A percentile compares a stretch with the other conserved stretches of the same genome.
Conservation (phyloP, 768 basidiomycete genomes). For the Leccinum obscurum region DNA sequence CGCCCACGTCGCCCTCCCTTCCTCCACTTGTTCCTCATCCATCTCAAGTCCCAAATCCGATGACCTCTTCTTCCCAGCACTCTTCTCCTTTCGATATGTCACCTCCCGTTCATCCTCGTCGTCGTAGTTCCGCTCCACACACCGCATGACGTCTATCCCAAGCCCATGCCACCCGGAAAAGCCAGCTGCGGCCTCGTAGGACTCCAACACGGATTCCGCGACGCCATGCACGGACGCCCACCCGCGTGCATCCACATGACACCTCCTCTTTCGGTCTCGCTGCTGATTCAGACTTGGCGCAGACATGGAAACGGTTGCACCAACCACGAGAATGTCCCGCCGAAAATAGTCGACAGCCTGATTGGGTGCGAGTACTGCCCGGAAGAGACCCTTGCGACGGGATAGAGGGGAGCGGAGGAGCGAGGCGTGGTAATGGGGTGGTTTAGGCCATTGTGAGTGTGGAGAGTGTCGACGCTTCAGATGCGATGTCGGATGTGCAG, state of each 20-base stretch:
- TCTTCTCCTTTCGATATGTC: background rate
- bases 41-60: conserved; percentile 13
- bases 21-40: conserved; percentile 26
- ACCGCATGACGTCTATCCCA: conserved; percentile 12
- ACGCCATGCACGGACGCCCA: conserved; percentile 6
- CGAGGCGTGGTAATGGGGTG: conserved; percentile 31
- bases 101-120: background rate
- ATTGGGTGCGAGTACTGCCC: conserved; percentile 19
- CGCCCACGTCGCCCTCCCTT: conserved; percentile 23
- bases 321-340: conserved; percentile 15
- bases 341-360: conserved; percentile 31
- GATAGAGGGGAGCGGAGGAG: conserved; percentile 29
- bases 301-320: background rate
- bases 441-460: conserved; percentile 24
- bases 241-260: background rate
- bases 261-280: background rate
- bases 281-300: background rate
- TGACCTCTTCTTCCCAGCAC: background rate
- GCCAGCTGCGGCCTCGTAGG: conserved; percentile 30
- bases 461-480: conserved; percentile 10
- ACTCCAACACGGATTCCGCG: conserved; percentile 19
- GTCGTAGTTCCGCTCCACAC: background rate
- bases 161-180: conserved; percentile 33
- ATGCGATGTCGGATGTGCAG: conserved; percentile 9
- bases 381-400: conserved; percentile 27